phyloP scores from a whole-genome alignment of 306 rosid genomes.

The Datisca glomerata region DNA sequence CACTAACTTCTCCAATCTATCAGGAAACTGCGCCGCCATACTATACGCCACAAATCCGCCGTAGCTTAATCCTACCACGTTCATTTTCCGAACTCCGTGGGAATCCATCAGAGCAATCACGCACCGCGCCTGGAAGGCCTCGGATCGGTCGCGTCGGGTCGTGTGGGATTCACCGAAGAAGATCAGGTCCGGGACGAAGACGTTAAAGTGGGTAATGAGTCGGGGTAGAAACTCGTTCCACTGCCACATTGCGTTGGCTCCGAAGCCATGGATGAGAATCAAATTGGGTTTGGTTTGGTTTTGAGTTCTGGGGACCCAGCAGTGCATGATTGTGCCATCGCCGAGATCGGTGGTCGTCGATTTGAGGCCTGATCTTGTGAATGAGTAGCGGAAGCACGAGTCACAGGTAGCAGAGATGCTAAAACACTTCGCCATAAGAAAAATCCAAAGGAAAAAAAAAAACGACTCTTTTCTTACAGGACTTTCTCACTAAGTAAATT shows the following conservation, averaged over 20 bases:
- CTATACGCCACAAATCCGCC: conserved; percentile 68
- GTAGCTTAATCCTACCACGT: conserved; percentile 63
- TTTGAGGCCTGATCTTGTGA: no score
- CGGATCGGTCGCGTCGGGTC: conserved; percentile 31
- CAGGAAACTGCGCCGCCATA: conserved; percentile 49
- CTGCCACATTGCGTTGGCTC: conserved; percentile 86
- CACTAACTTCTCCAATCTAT: conserved; percentile 38
- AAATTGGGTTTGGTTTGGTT: conserved; percentile 30
- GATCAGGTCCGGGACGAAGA: conserved; percentile 66
- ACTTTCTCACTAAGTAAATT: no score
- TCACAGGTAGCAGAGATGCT: no score
- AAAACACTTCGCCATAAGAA: no score
- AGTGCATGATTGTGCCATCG: conserved; percentile 57
- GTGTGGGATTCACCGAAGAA: conserved; percentile 64
- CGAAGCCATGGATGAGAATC: conserved; percentile 62
- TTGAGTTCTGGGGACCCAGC: conserved; percentile 50
- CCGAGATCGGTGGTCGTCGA: conserved; percentile 34
- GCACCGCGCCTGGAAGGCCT: conserved; percentile 46
- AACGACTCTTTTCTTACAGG: no score
- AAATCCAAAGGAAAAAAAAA: no score
- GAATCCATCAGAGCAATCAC: conserved; percentile 36
- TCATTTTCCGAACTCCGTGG: conserved; percentile 29
- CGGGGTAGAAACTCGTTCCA: conserved; percentile 39
- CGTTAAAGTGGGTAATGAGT: conserved; percentile 31
- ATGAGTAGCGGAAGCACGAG: no score